These are phyloP conservation scores for Ramichloridium luteum DNA, from an alignment of 2,329 filamentous ascomycete genomes.

Conservation along the genomic window DNA sequence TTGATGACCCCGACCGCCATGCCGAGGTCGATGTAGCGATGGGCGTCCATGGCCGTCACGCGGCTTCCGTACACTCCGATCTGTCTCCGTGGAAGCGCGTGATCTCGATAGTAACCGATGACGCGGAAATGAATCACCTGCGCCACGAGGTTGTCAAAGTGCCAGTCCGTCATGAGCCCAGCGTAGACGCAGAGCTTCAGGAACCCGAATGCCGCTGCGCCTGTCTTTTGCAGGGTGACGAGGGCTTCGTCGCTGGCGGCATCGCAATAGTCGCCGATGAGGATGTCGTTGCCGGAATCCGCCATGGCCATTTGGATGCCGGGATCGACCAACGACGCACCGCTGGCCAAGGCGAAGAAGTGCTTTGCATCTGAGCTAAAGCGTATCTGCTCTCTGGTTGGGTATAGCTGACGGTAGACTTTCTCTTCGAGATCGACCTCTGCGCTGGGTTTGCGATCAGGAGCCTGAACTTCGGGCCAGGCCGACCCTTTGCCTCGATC, in stretches of 20 bases:
- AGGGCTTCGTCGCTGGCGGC: constrained; percentile 3
- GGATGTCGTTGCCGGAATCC: constrained; percentile 6
- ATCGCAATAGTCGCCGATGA: constrained; percentile 7
- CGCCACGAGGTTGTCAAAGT: constrained; percentile 4
- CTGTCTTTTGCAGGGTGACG: constrained; percentile 1
- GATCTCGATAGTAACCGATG: constrained; percentile 5
- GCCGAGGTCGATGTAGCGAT: constrained; percentile 4
- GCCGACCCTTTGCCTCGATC: no score
- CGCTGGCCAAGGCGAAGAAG: constrained; percentile 5
- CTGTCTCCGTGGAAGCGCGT: constrained; percentile 1
- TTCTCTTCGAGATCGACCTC: constrained; percentile 4
- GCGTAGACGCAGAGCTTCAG: constrained; percentile 5
- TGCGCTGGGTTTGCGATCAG: no score
- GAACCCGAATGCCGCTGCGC: constrained; percentile 5
- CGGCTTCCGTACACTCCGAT: constrained; percentile 4
- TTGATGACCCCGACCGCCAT: constrained; percentile 3
- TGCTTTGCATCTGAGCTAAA: constrained; percentile 5
- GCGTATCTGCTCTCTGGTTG: constrained; percentile 3
- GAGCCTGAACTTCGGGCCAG: no score
- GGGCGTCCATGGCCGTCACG: constrained; percentile 2
- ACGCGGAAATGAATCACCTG: constrained; percentile 4
- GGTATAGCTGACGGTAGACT: constrained; percentile 1
- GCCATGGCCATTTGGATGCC: constrained; percentile 5
- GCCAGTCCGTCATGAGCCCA: constrained; percentile 4
- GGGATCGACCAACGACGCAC: neutral